Evolutionary conservation across 768 basidiomycete species (phyloP), one percentile per base, ranked within the genome.

Genomic region (Leucosporidium yakuticum): DNA sequence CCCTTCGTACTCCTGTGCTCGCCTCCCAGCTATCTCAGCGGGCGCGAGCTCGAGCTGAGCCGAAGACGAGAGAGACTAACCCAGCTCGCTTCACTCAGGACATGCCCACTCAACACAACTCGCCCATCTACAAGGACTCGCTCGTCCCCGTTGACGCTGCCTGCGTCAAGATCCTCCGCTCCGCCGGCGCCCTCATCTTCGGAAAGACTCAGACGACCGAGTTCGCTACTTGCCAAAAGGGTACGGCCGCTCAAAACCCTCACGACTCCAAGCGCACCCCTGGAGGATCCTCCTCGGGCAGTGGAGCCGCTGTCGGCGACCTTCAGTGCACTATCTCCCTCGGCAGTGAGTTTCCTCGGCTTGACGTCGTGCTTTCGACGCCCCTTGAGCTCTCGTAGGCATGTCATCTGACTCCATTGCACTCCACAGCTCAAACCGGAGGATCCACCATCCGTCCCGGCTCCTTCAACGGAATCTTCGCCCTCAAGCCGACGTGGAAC

Each of bases 401-500:
- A 51, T 2, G 2, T 57, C 11, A 44, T 8, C 58, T 59, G 14
- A 8, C 44, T 2, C 1, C 17, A 2, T 29, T 4, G 0, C 1
- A 44, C 47, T 1, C 25, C 4, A 17, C 63, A 66, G 70, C 67
- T 19, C 76, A 74, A 32, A 68, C 70, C 17, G 67, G 61, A 51
- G 78, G 78, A 2, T 75, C 74, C 32, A 77, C 74, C 1, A 74
- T 77, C 25, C 69, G 78, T 15, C 78, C 78, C 0, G 78, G 69
- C 15, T 75, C 75, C 27, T 79, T 68, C 70, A 78, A 77, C 64
- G 76, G 76, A 23, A 76, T 79, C 58, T 79, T 69, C 50, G 77
- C 70, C 0, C 62, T 77, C 58, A 78, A 79, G 66, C 77, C 77
- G 4, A 79, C 78, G 50, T 78, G 76, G 74, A 74, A 73, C n/a